These are phyloP conservation scores for Cadophora sp. DNA, from an alignment of 2,329 filamentous ascomycete genomes.

Conservation along the genomic window DNA sequence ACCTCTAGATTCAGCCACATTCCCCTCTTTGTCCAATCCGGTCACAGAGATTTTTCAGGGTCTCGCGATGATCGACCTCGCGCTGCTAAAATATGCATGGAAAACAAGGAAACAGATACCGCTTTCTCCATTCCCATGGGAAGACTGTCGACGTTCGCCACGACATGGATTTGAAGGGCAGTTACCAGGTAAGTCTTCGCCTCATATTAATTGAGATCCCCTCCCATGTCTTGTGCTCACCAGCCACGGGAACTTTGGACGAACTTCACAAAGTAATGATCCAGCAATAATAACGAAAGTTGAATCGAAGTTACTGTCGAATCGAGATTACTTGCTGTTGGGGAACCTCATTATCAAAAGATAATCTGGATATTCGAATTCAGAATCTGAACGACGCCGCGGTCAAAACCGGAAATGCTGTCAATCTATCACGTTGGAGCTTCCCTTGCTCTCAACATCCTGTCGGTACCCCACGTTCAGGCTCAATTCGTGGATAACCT, in stretches of 20 bases:
- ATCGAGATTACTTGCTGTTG: neutral
- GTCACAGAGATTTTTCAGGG: neutral
- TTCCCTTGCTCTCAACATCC: constrained; percentile 22
- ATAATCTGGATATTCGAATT: neutral
- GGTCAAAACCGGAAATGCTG: constrained; percentile 21
- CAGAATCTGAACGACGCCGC: neutral
- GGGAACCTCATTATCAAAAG: neutral
- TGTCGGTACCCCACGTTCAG: constrained; percentile 35
- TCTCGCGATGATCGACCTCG: constrained; percentile 10
- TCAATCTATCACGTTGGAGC: neutral
- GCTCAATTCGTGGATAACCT: constrained; percentile 39
- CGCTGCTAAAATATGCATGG: constrained; percentile 20
- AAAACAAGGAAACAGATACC: constrained; percentile 32
- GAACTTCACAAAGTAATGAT: constrained; percentile 15
- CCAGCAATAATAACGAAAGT: constrained; percentile 1
- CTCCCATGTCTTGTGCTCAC: constrained; percentile 6
- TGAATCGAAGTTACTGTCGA: neutral
- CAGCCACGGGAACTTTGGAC: constrained; percentile 23
- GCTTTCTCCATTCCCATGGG: constrained; percentile 17
- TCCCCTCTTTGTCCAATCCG: constrained; percentile 16
- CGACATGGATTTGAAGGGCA: constrained; percentile 22
- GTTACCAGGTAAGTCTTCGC: neutral
- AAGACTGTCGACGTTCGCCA: constrained; percentile 30
- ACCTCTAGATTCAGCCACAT: constrained; percentile 29
- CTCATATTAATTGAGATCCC: neutral